These are phyloP conservation scores for Calocybe indica DNA, from an alignment of 768 basidiomycete genomes.

Conservation along the genomic window DNA sequence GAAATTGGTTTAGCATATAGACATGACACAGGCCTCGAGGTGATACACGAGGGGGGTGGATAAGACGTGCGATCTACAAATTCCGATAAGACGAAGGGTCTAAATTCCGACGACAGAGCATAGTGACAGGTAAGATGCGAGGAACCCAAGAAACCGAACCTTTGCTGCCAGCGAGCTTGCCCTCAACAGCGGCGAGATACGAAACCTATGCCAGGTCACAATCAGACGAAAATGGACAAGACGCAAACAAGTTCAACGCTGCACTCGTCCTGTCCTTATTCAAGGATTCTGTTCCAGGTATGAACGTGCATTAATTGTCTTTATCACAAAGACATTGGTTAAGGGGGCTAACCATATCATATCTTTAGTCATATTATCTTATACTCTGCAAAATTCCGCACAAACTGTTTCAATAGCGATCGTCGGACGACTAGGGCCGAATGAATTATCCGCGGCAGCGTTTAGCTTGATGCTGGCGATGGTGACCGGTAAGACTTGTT, in stretches of 20 bases:
- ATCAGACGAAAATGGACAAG: not conserved
- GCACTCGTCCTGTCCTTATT: conserved; percentile 41
- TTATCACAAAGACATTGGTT: not conserved
- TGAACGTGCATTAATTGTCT: conserved; percentile 8
- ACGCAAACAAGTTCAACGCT: not conserved
- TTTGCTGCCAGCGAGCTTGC: too few relatives aligned
- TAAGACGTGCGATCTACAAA: too few relatives aligned
- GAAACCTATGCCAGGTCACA: conserved; percentile 1
- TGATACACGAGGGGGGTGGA: too few relatives aligned
- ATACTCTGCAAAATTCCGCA: conserved; percentile 68
- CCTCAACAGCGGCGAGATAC: not conserved
- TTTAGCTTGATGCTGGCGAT: conserved; percentile 75
- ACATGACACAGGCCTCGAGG: too few relatives aligned
- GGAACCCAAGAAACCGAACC: too few relatives aligned
- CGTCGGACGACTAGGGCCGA: conserved; percentile 54
- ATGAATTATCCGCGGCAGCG: conserved; percentile 65
- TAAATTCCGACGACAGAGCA: too few relatives aligned
- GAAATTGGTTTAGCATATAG: too few relatives aligned
- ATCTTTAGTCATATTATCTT: conserved; percentile 55
- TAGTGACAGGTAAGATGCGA: too few relatives aligned
- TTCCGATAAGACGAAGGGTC: too few relatives aligned
- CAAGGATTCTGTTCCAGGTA: conserved; percentile 55
- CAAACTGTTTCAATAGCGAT: conserved; percentile 62
- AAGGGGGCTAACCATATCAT: not conserved
- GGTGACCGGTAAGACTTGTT: conserved; percentile 64